Evolutionary conservation across 2,329 filamentous ascomycete genomes (phyloP).

Genomic region (Epicoccum sorghinum): DNA sequence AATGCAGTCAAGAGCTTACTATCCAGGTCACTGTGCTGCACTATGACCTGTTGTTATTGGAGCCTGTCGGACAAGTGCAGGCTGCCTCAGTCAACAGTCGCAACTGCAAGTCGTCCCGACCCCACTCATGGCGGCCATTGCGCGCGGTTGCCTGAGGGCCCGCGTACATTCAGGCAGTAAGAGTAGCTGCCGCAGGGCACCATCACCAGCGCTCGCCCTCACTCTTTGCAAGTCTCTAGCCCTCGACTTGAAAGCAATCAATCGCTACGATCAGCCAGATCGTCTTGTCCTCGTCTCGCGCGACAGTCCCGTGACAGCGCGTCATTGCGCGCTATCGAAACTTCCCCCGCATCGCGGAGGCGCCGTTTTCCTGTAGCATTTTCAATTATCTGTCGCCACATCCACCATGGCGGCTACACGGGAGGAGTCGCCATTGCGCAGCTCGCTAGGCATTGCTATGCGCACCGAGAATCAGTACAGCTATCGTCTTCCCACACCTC

Average conservation of each 20-base stretch:
- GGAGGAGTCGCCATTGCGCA: constrained; percentile 41
- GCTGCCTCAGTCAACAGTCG: neutral
- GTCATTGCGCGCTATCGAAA: constrained; percentile 11
- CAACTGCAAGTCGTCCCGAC: neutral
- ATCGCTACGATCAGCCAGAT: no score
- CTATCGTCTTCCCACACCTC: constrained; percentile 55
- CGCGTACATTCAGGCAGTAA: neutral
- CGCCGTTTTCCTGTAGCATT: neutral
- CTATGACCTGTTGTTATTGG: neutral
- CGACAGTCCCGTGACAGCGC: constrained; percentile 13
- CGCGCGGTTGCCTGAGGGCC: constrained; percentile 10
- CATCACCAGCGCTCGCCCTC: neutral
- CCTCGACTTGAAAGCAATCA: neutral
- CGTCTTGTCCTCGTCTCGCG: neutral
- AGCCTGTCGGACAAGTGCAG: neutral
- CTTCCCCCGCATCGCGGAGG: constrained; percentile 9
- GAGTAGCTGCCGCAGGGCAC: neutral
- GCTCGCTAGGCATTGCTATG: constrained; percentile 30
- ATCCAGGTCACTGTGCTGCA: neutral
- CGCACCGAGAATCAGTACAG: constrained; percentile 49
- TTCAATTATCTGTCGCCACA: neutral
- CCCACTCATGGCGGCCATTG: constrained; percentile 3
- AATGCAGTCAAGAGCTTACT: neutral
- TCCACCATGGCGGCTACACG: constrained; percentile 24
- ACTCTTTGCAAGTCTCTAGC: neutral